A percentile compares a stretch with the other conserved stretches of the same genome.
Evolutionary conservation across 176 grass and related monocot genomes (phyloP).

Genomic region (Phragmites australis): DNA sequence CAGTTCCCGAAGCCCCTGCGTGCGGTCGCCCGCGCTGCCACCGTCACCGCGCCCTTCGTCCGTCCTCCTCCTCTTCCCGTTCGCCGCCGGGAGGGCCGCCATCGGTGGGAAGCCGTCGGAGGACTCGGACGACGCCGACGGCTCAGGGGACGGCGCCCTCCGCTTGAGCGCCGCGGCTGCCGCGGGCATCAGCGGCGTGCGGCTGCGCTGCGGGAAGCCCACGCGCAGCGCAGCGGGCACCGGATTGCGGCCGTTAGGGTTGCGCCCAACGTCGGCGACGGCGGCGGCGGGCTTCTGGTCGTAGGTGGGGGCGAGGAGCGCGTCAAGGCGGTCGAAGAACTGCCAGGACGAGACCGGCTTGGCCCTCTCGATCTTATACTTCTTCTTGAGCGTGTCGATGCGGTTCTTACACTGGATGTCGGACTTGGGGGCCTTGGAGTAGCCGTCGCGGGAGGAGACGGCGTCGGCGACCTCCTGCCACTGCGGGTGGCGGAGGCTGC

Average conservation of each 20-base stretch:
- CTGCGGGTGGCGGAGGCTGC: slow-evolving; percentile 89
- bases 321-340: slow-evolving; percentile 76
- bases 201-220: slow-evolving; percentile 67
- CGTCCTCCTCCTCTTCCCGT: slow-evolving; percentile 56
- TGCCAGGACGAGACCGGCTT: slow-evolving; percentile 79
- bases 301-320: slow-evolving; percentile 70
- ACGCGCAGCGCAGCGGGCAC: slow-evolving; percentile 44
- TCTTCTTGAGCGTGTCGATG: slow-evolving; percentile 99
- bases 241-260: slow-evolving; percentile 34
- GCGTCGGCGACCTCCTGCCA: slow-evolving; percentile 99
- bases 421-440: slow-evolving; percentile 74
- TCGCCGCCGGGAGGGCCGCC: slow-evolving; percentile 36
- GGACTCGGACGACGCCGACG: slow-evolving; percentile 55
- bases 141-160: slow-evolving; percentile 38
- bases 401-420: slow-evolving; percentile 99
- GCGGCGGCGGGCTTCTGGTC: slow-evolving; percentile 24
- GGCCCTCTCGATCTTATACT: slow-evolving; percentile 87
- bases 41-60: slow-evolving; percentile 27
- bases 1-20: slow-evolving; percentile 52
- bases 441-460: slow-evolving; percentile 78
- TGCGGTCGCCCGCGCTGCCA: slow-evolving; percentile 7
- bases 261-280: not conserved
- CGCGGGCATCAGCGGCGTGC: slow-evolving; percentile 44
- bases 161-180: slow-evolving; percentile 16
- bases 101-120: slow-evolving; percentile 81